Conservation (phyloP, 73 alveolate genomes). For the Effrenium voratum region DNA sequence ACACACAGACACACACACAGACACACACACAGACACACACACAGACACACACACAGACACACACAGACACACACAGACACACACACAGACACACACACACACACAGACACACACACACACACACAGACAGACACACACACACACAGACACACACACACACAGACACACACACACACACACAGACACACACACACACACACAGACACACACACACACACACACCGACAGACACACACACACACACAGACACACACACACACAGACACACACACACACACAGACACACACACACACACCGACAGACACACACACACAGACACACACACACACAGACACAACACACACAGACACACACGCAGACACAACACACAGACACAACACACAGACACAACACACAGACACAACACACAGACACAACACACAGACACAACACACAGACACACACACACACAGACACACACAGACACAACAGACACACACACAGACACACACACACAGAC, state of each 20-base stretch:
- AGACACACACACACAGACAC: too few relatives aligned
- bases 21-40: not conserved
- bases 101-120: not conserved
- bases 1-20: not conserved
- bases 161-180: not conserved
- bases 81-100: not conserved
- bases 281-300: too few relatives aligned
- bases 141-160: not conserved
- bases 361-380: too few relatives aligned
- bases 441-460: not conserved
- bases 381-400: too few relatives aligned
- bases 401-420: too few relatives aligned
- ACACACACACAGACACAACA: too few relatives aligned
- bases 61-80: not conserved
- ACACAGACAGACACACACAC: not conserved
- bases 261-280: not conserved
- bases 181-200: not conserved
- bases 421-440: too few relatives aligned
- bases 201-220: not conserved
- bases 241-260: not conserved
- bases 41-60: not conserved
- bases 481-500: not conserved
- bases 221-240: not conserved
- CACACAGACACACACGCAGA: too few relatives aligned
- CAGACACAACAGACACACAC: not conserved